Evolutionary conservation across 805 yeast genomes (phyloP).

Genomic region (Kregervanrija fluxuum): DNA sequence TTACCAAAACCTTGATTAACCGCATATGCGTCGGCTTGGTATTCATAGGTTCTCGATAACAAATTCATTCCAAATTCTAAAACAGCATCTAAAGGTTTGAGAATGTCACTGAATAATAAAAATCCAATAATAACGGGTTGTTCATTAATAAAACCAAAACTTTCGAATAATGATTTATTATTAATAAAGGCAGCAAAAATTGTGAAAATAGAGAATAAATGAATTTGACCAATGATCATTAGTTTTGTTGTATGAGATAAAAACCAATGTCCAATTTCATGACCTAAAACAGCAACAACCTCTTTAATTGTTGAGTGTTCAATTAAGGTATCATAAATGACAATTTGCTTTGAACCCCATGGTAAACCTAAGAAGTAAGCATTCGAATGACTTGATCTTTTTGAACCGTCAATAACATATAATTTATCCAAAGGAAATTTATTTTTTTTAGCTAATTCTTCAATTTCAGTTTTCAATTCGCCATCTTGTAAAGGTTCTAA

Average conservation of each 20-base stretch:
- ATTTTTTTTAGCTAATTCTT: conserved; percentile 65
- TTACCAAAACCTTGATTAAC: conserved; percentile 62
- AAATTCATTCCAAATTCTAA: conserved; percentile 61
- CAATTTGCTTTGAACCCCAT: conserved; percentile 89
- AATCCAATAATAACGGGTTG: conserved; percentile 80
- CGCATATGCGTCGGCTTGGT: conserved; percentile 89
- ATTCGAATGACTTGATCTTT: conserved; percentile 92
- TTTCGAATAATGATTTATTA: conserved; percentile 67
- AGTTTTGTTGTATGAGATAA: conserved; percentile 79
- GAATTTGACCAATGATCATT: conserved; percentile 57
- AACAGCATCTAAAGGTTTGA: conserved; percentile 68
- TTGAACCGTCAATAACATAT: conserved; percentile 93
- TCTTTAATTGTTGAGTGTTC: conserved; percentile 69
- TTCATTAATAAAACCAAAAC: conserved; percentile 66
- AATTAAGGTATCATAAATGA: conserved; percentile 84
- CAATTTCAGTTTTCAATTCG: conserved; percentile 75
- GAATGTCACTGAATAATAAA: conserved; percentile 66
- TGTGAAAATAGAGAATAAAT: conserved; percentile 57
- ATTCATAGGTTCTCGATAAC: conserved; percentile 81
- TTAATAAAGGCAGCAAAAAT: conserved; percentile 74
- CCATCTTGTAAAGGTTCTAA: conserved; percentile 87
- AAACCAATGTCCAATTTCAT: conserved; percentile 98
- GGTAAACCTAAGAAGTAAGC: conserved; percentile 96
- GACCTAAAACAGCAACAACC: conserved; percentile 94
- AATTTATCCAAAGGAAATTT: conserved; percentile 82